Conservation (phyloP, 1,284 basidiomycete species). For the Moesziomyces parantarcticus region DNA sequence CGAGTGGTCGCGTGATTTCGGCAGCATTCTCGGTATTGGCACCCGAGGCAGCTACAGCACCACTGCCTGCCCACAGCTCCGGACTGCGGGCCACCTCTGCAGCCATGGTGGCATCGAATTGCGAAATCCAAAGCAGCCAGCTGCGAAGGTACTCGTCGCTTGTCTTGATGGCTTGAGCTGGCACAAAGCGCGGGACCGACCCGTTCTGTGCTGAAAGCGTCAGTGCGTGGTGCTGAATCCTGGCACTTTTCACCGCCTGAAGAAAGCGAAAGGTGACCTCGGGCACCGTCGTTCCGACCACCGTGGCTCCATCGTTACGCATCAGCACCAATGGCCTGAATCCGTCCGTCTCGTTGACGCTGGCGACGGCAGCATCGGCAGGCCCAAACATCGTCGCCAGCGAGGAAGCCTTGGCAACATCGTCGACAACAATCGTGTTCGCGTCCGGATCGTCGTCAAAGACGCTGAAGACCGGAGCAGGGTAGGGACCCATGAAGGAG, state of each 20-base stretch:
- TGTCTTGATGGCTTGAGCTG: conserved; percentile 13
- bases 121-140: conserved; percentile 41
- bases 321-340: conserved; percentile 47
- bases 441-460: conserved; percentile 31
- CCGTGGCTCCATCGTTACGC: conserved; percentile 44
- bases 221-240: conserved; percentile 22
- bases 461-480: conserved; percentile 31
- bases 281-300: conserved; percentile 27
- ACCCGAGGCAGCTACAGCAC: not conserved
- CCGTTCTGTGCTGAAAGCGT: conserved; percentile 6
- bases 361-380: conserved; percentile 1
- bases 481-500: conserved; percentile 29
- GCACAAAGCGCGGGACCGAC: conserved; percentile 17
- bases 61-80: conserved; percentile 28
- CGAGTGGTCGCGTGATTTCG: not conserved
- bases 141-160: conserved; percentile 34
- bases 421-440: conserved; percentile 21
- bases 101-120: conserved; percentile 22
- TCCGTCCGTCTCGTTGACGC: conserved; percentile 19
- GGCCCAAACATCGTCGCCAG: conserved; percentile 32
- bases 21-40: not conserved
- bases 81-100: conserved; percentile 30
- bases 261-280: conserved; percentile 39
- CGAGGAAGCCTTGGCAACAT: conserved; percentile 24
- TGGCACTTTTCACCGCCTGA: conserved; percentile 35